Conservation (phyloP, 305 asterid genomes). For the Coffea humblotiana region DNA sequence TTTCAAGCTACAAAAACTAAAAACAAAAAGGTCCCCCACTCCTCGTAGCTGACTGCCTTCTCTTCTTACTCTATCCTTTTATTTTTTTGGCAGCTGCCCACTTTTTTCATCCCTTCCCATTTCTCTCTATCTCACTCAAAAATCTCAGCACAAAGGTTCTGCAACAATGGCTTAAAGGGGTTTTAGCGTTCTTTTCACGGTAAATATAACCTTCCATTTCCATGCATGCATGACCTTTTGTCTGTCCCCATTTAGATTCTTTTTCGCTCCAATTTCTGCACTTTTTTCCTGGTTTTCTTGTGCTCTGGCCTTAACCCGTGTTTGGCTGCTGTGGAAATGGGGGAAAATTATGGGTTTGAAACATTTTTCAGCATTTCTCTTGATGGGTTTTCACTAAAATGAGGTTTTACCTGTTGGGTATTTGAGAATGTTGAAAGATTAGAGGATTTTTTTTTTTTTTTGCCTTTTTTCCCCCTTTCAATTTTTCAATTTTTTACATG, state of each 20-base stretch:
- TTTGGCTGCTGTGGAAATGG: conserved; percentile 9
- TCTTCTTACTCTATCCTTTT: conserved; percentile 38
- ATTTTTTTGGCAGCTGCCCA: conserved; percentile 15
- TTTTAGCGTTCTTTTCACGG: conserved; percentile 27
- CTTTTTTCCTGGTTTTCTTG: not conserved
- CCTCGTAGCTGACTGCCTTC: too few relatives aligned
- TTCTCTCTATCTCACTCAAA: conserved; percentile 3
- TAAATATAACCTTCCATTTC: conserved; percentile 20
- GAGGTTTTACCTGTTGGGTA: conserved; percentile 14
- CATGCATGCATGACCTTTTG: conserved; percentile 23
- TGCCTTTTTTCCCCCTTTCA: too few relatives aligned
- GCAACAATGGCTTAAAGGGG: conserved; percentile 39
- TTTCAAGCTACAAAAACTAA: not conserved
- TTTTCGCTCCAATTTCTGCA: not conserved
- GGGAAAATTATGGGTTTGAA: conserved; percentile 12
- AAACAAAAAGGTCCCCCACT: not conserved
- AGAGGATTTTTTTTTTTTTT: conserved; percentile 5
- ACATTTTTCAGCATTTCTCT: conserved; percentile 6
- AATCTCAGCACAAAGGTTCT: conserved; percentile 22
- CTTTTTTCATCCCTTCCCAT: conserved; percentile 17
- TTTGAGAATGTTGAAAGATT: conserved; percentile 3
- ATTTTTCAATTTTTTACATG: too few relatives aligned
- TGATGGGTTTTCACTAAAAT: conserved; percentile 10
- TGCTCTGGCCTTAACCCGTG: not conserved
- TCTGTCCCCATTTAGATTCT: conserved; percentile 19